phyloP scores from a whole-genome alignment of 805 yeast genomes.

The Wickerhamiella alocasiicola region DNA sequence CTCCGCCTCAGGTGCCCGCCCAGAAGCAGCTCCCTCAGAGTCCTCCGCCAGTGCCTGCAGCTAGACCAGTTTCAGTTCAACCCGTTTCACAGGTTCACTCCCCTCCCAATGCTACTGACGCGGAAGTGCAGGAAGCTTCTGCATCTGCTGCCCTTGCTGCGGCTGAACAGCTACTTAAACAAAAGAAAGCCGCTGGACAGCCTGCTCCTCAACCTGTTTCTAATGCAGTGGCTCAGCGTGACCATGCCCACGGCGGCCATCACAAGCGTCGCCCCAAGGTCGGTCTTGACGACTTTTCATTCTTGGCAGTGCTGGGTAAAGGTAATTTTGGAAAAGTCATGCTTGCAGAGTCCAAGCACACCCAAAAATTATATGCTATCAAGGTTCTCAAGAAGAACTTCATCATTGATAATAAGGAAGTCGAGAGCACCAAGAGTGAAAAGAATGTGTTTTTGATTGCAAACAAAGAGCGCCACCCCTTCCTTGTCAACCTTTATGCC shows the following conservation, averaged over 20 bases:
- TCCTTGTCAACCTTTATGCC: slow-evolving; percentile 77
- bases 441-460: slow-evolving; percentile 79
- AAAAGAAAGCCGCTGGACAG: background rate
- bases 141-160: slow-evolving; percentile 5
- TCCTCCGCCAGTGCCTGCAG: background rate
- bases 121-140: slow-evolving; percentile 2
- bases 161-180: slow-evolving; percentile 8
- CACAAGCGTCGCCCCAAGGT: slow-evolving; percentile 27
- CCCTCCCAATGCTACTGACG: slow-evolving; percentile 1
- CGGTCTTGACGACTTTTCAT: slow-evolving; percentile 89
- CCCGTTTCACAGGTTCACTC: background rate
- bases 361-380: slow-evolving; percentile 77
- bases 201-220: background rate
- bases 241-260: background rate
- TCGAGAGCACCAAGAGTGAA: slow-evolving; percentile 88
- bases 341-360: slow-evolving; percentile 85
- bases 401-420: slow-evolving; percentile 90
- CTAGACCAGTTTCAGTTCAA: no score
- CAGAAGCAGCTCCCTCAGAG: slow-evolving; percentile 1
- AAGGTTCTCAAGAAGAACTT: slow-evolving; percentile 94
- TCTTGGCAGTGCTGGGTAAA: slow-evolving; percentile 89
- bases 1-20: no score
- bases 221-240: background rate
- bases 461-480: slow-evolving; percentile 84
- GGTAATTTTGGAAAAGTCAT: slow-evolving; percentile 98